A percentile compares a stretch with the other conserved stretches of the same genome.
Evolutionary conservation across 495 filamentous ascomycete genomes (phyloP).

Genomic region (Sporormia fimetaria): DNA sequence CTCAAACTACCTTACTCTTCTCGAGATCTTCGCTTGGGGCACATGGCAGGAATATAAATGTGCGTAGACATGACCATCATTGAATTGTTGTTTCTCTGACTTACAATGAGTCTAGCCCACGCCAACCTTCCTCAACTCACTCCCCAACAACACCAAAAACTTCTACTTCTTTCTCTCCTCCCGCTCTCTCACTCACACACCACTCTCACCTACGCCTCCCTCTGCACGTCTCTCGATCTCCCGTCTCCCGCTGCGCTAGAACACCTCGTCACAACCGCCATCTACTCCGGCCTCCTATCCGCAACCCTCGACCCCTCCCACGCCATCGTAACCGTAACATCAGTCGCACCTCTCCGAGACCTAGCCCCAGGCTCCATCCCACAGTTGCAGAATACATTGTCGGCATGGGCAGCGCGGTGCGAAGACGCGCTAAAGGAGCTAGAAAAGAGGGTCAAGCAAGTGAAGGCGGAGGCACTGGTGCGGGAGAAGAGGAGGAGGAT

Average conservation of each 20-base stretch:
- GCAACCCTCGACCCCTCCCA: constrained; percentile 71
- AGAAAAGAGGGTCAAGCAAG: constrained; percentile 55
- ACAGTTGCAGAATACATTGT: constrained; percentile 52
- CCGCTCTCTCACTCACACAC: constrained; percentile 50
- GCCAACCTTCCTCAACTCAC: constrained; percentile 59
- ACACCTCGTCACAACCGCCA: constrained; percentile 75
- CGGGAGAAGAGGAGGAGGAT: constrained; percentile 34
- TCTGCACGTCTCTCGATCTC: constrained; percentile 57
- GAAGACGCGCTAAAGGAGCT: constrained; percentile 60
- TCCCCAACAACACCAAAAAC: constrained; percentile 65
- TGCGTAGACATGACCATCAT: constrained; percentile 23
- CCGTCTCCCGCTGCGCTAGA: constrained; percentile 62
- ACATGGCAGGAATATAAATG: constrained; percentile 70
- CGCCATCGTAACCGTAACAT: constrained; percentile 60
- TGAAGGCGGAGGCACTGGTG: constrained; percentile 42
- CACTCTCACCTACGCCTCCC: constrained; percentile 58
- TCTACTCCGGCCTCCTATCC: constrained; percentile 72
- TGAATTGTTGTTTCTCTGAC: constrained; percentile 6
- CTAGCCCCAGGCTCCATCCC: constrained; percentile 58
- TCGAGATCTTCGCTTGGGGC: constrained; percentile 89
- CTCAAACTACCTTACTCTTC: constrained; percentile 51
- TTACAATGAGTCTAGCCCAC: no score
- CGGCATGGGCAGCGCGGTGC: constrained; percentile 68
- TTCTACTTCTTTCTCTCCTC: constrained; percentile 81
- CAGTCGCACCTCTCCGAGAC: constrained; percentile 76